Percentiles rank a stretch among this genome's conserved stretches.
Evolutionary conservation across 345 rosid genomes (phyloP).

Genomic region (Salix udensis): DNA sequence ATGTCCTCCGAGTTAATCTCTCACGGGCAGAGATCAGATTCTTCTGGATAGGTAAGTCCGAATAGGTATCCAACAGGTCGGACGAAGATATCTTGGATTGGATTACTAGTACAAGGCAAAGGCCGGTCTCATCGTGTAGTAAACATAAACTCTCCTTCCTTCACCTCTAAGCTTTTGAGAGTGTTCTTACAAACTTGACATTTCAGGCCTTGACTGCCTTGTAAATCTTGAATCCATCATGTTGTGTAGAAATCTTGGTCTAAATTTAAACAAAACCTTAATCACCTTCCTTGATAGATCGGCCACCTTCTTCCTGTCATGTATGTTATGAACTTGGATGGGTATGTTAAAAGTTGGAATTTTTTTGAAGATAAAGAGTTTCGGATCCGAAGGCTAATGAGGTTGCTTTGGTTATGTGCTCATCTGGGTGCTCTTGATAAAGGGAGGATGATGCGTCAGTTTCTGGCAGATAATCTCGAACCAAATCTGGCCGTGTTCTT

Average conservation of each 20-base stretch:
- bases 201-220: neutral
- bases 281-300: conserved; percentile 37
- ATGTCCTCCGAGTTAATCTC: too few relatives aligned
- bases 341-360: conserved; percentile 66
- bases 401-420: conserved; percentile 84
- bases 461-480: too few relatives aligned
- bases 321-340: conserved; percentile 30
- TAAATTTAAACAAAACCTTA: conserved; percentile 8
- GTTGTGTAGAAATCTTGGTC: conserved; percentile 12
- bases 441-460: too few relatives aligned
- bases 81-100: neutral
- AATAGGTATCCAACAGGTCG: neutral
- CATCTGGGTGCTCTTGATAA: conserved; percentile 18
- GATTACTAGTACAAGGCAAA: too few relatives aligned
- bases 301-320: too few relatives aligned
- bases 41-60: too few relatives aligned
- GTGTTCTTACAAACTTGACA: neutral
- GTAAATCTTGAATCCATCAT: conserved; percentile 44
- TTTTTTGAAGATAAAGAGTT: conserved; percentile 54
- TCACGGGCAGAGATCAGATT: too few relatives aligned
- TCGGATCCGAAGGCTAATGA: conserved; percentile 59
- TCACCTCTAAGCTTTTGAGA: neutral
- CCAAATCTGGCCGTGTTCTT: conserved; percentile 39
- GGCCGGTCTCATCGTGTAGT: neutral
- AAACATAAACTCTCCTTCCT: neutral